Evolutionary conservation across 2,329 filamentous ascomycete species (phyloP).

Genomic region (Cytospora mali): DNA sequence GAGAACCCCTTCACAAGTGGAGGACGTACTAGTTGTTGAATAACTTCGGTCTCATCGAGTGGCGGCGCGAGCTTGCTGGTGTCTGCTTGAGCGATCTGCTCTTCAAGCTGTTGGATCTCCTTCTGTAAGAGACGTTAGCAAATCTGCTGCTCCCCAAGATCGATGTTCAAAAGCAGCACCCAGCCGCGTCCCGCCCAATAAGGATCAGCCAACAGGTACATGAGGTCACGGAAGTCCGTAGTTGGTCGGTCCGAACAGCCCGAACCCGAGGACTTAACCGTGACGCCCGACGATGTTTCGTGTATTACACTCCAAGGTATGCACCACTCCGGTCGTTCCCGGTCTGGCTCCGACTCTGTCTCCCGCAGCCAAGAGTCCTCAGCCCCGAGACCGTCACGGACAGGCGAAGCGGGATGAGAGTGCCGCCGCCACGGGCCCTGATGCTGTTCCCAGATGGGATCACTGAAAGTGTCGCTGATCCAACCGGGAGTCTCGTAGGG

Average conservation of each 20-base stretch:
- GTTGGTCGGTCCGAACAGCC: background rate
- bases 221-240: background rate
- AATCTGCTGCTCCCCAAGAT: background rate
- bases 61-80: conserved; percentile 64
- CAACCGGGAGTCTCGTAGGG: background rate
- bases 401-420: background rate
- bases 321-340: background rate
- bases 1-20: background rate
- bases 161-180: conserved; percentile 28
- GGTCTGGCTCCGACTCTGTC: conserved; percentile 2
- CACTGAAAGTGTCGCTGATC: conserved; percentile 12
- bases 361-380: background rate
- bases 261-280: background rate
- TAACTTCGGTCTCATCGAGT: conserved; percentile 73
- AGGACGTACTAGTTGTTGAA: conserved; percentile 73
- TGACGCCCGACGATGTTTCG: background rate
- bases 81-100: conserved; percentile 59
- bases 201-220: conserved; percentile 18
- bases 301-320: background rate
- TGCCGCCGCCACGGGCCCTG: conserved; percentile 10
- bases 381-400: background rate
- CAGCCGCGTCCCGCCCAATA: conserved; percentile 26
- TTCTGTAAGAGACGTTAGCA: conserved; percentile 44
- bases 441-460: conserved; percentile 20
- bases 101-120: conserved; percentile 61